These are phyloP conservation scores for Musa balbisiana DNA, from an alignment of 202 grass and related monocot genomes.

Conservation along the genomic window DNA sequence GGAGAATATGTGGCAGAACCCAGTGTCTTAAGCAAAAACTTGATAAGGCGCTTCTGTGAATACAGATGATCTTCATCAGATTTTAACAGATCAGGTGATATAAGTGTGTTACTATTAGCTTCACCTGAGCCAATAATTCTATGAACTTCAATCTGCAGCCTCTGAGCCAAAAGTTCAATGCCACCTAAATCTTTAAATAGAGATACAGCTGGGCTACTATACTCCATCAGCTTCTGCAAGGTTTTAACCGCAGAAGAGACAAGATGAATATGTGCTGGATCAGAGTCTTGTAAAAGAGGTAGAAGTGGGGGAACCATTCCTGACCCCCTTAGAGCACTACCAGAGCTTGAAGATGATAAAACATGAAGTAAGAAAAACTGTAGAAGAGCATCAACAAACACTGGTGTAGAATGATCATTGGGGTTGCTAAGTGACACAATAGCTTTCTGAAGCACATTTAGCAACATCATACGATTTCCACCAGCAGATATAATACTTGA, in stretches of 20 bases:
- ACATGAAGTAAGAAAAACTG: slow-evolving; percentile 98
- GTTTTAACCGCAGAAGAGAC: slow-evolving; percentile 89
- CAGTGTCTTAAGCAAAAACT: slow-evolving; percentile 87
- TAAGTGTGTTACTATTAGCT: slow-evolving; percentile 32
- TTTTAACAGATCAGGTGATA: slow-evolving; percentile 41
- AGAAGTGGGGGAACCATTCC: slow-evolving; percentile 86
- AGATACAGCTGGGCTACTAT: slow-evolving; percentile 85
- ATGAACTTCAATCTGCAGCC: slow-evolving; percentile 79
- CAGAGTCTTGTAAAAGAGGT: slow-evolving; percentile 84
- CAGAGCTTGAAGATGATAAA: slow-evolving; percentile 89
- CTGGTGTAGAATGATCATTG: slow-evolving; percentile 73
- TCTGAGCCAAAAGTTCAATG: slow-evolving; percentile 72
- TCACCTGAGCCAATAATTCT: slow-evolving; percentile 63
- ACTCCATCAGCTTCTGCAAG: slow-evolving; percentile 95
- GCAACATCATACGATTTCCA: slow-evolving; percentile 90
- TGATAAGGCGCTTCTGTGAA: slow-evolving; percentile 81
- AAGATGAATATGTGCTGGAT: slow-evolving; percentile 75
- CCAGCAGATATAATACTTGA: slow-evolving; percentile 85
- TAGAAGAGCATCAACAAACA: slow-evolving; percentile 94
- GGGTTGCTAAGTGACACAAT: slow-evolving; percentile 72
- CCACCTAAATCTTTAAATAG: slow-evolving; percentile 96
- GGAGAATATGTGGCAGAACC: slow-evolving; percentile 93
- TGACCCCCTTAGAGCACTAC: slow-evolving; percentile 72
- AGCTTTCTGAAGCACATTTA: slow-evolving; percentile 91
- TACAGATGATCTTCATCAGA: slow-evolving; percentile 75